These are phyloP conservation scores for Penicillium sp. DNA, from an alignment of 2,329 filamentous ascomycete genomes.

Conservation along the genomic window DNA sequence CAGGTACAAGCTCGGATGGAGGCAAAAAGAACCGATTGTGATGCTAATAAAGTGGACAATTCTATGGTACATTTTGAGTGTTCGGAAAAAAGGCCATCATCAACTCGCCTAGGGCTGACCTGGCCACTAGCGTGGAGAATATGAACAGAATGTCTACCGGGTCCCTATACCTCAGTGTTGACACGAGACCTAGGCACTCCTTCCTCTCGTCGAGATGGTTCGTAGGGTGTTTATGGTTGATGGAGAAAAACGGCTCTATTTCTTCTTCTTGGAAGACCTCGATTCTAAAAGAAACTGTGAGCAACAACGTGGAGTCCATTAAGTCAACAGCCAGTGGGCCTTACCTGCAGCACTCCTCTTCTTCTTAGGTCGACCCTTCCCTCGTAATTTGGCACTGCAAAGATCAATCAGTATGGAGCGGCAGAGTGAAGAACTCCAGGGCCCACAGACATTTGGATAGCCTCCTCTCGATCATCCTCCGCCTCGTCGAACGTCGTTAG, in stretches of 20 bases:
- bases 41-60: neutral
- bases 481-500: conserved; percentile 71
- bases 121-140: neutral
- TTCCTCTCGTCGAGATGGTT: neutral
- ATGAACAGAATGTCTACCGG: neutral
- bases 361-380: conserved; percentile 89
- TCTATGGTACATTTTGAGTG: neutral
- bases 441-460: conserved; percentile 56
- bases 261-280: conserved; percentile 30
- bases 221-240: neutral
- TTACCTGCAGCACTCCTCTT: conserved; percentile 63
- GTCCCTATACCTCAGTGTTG: neutral
- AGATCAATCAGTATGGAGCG: conserved; percentile 30
- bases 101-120: neutral
- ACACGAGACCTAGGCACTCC: neutral
- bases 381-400: conserved; percentile 70
- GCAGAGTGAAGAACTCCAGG: neutral
- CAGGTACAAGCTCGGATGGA: neutral
- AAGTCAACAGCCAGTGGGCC: neutral
- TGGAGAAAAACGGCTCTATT: conserved; percentile 9
- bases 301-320: conserved; percentile 1
- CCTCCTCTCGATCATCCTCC: conserved; percentile 77
- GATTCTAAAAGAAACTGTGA: conserved; percentile 18
- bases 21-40: neutral
- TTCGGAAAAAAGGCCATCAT: neutral